Conservation (phyloP, 2,329 filamentous ascomycete species). For the Trichoderma sp. region DNA sequence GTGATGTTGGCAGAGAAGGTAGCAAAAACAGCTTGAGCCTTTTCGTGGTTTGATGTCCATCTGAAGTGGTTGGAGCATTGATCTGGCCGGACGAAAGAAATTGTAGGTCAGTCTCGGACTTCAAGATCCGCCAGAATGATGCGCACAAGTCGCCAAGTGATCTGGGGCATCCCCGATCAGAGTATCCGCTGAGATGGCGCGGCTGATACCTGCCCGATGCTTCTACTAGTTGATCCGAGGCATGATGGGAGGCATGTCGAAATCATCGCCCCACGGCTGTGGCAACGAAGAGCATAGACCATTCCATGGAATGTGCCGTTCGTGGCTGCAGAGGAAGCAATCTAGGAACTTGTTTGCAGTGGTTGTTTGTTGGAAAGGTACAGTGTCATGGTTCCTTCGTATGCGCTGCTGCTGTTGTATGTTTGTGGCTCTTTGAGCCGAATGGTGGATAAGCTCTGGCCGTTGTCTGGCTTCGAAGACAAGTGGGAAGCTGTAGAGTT, state of each 20-base stretch:
- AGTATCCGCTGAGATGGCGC: not conserved
- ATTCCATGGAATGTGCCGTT: not conserved
- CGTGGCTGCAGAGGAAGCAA: not conserved
- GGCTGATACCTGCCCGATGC: not conserved
- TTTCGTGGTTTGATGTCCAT: not conserved
- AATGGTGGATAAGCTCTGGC: not conserved
- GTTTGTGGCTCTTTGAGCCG: not conserved
- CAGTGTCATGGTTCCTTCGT: not conserved
- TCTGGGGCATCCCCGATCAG: conserved; percentile 1
- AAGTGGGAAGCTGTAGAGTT: no score
- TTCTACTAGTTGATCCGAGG: conserved; percentile 12
- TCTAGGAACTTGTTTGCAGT: not conserved
- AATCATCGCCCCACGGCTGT: not conserved
- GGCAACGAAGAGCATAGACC: not conserved
- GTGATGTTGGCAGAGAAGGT: not conserved
- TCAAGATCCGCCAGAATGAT: not conserved
- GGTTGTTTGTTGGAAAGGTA: not conserved
- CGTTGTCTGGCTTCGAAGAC: no score
- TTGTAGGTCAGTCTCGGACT: not conserved
- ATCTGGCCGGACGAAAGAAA: not conserved
- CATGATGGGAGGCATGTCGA: not conserved
- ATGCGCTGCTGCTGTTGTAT: not conserved
- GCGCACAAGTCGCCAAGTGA: conserved; percentile 8
- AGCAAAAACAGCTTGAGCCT: not conserved
- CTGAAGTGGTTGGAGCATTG: not conserved